Conservation (phyloP, 306 rosid genomes). For the Cicer judaicum region DNA sequence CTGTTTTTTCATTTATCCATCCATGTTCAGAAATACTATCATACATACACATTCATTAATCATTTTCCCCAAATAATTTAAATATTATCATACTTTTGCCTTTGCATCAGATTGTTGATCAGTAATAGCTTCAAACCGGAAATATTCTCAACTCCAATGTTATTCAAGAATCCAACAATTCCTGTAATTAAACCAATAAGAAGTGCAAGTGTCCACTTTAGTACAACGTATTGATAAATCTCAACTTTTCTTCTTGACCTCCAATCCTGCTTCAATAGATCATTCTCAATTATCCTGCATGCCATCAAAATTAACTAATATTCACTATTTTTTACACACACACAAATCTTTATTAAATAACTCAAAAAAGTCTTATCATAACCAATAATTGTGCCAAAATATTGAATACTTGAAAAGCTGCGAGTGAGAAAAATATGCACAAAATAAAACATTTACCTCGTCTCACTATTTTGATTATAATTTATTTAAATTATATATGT, state of each 20-base stretch:
- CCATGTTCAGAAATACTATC: too few relatives aligned
- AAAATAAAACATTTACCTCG: too few relatives aligned
- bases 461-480: too few relatives aligned
- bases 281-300: slow-evolving; percentile 76
- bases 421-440: too few relatives aligned
- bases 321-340: not conserved
- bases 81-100: slow-evolving; percentile 51
- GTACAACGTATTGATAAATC: slow-evolving; percentile 65
- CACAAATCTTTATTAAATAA: not conserved
- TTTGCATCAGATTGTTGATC: slow-evolving; percentile 63
- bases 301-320: not conserved
- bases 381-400: not conserved
- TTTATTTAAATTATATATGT: too few relatives aligned
- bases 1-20: too few relatives aligned
- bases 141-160: slow-evolving; percentile 78
- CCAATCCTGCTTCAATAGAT: slow-evolving; percentile 82
- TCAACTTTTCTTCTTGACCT: slow-evolving; percentile 65
- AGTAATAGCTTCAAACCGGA: slow-evolving; percentile 70
- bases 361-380: not conserved
- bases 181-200: slow-evolving; percentile 78
- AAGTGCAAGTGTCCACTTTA: slow-evolving; percentile 81
- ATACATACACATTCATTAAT: too few relatives aligned
- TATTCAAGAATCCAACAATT: slow-evolving; percentile 72
- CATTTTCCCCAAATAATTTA: too few relatives aligned
- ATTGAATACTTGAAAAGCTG: too few relatives aligned